Percentiles rank a stretch among this genome's conserved stretches.
Evolutionary conservation across 2,329 filamentous ascomycete genomes (phyloP).

Genomic region (Capronia coronata): DNA sequence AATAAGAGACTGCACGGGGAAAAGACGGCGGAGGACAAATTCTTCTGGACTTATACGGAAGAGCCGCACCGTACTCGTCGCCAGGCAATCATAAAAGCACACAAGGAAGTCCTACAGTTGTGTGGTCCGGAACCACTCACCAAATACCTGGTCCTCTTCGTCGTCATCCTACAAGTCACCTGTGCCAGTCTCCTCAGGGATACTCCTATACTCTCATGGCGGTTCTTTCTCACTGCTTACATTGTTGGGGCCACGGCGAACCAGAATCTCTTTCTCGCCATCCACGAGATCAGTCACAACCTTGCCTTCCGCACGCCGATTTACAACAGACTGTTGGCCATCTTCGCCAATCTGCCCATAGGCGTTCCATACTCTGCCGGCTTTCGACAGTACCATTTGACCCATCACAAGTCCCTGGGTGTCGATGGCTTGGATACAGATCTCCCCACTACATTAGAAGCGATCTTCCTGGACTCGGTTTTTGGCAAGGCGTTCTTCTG

Average conservation of each 20-base stretch:
- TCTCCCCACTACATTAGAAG: slow-evolving; percentile 85
- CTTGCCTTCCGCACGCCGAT: slow-evolving; percentile 77
- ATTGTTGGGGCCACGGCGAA: slow-evolving; percentile 89
- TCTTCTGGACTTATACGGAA: slow-evolving; percentile 99
- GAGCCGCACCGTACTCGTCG: slow-evolving; percentile 89
- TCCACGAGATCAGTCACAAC: slow-evolving; percentile 98
- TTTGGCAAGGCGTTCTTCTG: slow-evolving; percentile 97
- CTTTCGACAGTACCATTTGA: slow-evolving; percentile 95
- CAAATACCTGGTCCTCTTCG: slow-evolving; percentile 80
- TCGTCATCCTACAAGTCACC: slow-evolving; percentile 73
- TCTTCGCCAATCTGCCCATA: slow-evolving; percentile 93
- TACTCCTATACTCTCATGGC: slow-evolving; percentile 72
- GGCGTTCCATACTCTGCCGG: slow-evolving; percentile 93
- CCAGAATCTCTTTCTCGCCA: slow-evolving; percentile 96
- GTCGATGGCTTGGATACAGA: slow-evolving; percentile 95
- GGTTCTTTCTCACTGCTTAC: slow-evolving; percentile 82
- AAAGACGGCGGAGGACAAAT: slow-evolving; percentile 48
- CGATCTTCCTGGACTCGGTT: slow-evolving; percentile 83
- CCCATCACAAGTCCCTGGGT: slow-evolving; percentile 96
- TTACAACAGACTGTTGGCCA: slow-evolving; percentile 78
- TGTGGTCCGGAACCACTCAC: slow-evolving; percentile 94
- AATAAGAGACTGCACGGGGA: slow-evolving; percentile 5
- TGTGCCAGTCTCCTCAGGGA: slow-evolving; percentile 71
- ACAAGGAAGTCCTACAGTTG: slow-evolving; percentile 95
- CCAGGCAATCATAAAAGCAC: slow-evolving; percentile 93